These are phyloP conservation scores for Solanum medicagineum DNA, from an alignment of 257 asterid species.

Conservation along the genomic window DNA sequence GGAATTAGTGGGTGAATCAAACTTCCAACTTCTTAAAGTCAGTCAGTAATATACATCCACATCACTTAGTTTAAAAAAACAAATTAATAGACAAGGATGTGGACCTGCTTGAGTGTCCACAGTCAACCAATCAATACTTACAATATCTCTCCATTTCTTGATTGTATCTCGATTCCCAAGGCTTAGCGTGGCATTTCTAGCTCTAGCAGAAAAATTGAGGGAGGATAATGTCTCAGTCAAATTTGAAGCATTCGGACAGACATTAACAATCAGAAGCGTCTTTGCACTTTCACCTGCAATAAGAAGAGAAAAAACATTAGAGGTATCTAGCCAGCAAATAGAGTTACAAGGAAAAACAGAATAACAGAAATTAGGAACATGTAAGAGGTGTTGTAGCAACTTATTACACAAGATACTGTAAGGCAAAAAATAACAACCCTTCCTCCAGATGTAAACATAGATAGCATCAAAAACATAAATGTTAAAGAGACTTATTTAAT, in stretches of 20 bases:
- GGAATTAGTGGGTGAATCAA: background rate
- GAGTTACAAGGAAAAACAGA: background rate
- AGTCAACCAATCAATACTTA: constrained; percentile 26
- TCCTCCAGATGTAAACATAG: background rate
- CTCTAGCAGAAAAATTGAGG: constrained; percentile 88
- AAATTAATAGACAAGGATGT: background rate
- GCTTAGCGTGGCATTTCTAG: constrained; percentile 72
- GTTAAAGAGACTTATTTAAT: background rate
- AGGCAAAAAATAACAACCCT: background rate
- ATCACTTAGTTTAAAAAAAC: background rate
- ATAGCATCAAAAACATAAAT: background rate
- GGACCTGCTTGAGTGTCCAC: background rate
- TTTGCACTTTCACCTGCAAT: constrained; percentile 85
- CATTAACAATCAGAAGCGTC: constrained; percentile 74
- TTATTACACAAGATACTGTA: background rate
- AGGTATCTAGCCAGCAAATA: background rate
- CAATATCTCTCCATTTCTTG: constrained; percentile 92
- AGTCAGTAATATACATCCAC: background rate
- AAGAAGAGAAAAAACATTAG: constrained; percentile 5
- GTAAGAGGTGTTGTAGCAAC: background rate
- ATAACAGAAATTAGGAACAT: background rate
- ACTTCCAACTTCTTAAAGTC: background rate
- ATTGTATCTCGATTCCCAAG: constrained; percentile 95
- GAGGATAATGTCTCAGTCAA: constrained; percentile 75
- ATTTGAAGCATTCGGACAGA: constrained; percentile 63